Conservation (phyloP, 139 green algal species). For the Chlorella sp. region DNA sequence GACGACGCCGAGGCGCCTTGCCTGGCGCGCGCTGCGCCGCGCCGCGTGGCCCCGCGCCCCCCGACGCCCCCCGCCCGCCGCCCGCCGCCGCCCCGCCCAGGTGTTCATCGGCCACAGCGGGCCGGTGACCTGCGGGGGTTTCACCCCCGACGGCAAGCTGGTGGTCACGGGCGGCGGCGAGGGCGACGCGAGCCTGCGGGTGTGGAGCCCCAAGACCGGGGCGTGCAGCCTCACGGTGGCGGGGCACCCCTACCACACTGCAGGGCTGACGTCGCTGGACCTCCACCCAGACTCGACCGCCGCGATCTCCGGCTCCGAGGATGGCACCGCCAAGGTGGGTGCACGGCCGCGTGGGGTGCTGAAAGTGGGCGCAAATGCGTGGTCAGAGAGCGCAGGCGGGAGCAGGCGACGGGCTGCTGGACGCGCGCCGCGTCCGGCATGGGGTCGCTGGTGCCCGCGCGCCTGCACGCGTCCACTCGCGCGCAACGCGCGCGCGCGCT, state of each 20-base stretch:
- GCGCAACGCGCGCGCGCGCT: too few relatives aligned
- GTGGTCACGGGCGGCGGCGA: conserved; percentile 87
- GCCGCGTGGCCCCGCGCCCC: not conserved
- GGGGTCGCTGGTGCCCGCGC: too few relatives aligned
- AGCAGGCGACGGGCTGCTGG: too few relatives aligned
- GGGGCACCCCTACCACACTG: conserved; percentile 38
- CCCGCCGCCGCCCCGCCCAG: conserved; percentile 26
- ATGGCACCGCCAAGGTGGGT: conserved; percentile 64
- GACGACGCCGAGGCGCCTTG: too few relatives aligned
- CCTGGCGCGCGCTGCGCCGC: too few relatives aligned
- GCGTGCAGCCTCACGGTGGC: conserved; percentile 52
- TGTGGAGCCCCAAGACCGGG: conserved; percentile 87
- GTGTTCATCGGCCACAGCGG: conserved; percentile 88
- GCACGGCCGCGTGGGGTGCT: not conserved
- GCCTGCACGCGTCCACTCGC: too few relatives aligned
- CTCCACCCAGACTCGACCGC: conserved; percentile 54
- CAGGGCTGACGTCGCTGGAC: conserved; percentile 72
- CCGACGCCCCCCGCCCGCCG: not conserved
- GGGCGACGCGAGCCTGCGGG: conserved; percentile 71
- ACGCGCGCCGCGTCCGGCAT: too few relatives aligned
- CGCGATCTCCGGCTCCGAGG: conserved; percentile 65
- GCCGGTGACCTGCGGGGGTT: conserved; percentile 79
- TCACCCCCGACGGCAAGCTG: conserved; percentile 86
- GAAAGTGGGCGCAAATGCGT: too few relatives aligned
- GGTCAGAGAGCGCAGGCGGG: too few relatives aligned